These are phyloP conservation scores for Ascochyta viciae-villosae DNA, from an alignment of 2,329 filamentous ascomycete species.

Conservation along the genomic window DNA sequence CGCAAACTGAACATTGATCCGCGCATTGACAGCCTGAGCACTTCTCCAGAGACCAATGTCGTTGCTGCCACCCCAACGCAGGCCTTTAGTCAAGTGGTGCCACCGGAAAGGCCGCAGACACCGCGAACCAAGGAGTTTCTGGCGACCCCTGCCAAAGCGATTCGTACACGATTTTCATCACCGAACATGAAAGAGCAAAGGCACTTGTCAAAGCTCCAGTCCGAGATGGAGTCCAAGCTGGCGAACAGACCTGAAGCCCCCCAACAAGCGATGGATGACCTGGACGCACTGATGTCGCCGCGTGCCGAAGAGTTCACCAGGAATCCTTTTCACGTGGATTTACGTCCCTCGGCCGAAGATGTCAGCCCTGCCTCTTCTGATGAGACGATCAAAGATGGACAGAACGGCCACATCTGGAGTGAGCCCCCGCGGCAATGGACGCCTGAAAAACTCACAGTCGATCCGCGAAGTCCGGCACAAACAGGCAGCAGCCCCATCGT, in stretches of 20 bases:
- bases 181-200: conserved; percentile 50
- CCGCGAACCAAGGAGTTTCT: conserved; percentile 30
- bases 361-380: conserved; percentile 44
- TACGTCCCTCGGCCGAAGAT: conserved; percentile 30
- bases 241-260: conserved; percentile 35
- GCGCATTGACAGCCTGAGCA: conserved; percentile 37
- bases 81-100: conserved; percentile 8
- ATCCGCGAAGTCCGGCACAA: conserved; percentile 78
- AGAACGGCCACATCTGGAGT: conserved; percentile 37
- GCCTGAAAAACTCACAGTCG: conserved; percentile 66
- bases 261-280: conserved; percentile 47
- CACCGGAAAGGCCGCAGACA: conserved; percentile 25
- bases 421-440: conserved; percentile 43
- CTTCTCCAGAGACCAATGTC: conserved; percentile 24
- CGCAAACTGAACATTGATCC: conserved; percentile 16
- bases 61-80: conserved; percentile 19
- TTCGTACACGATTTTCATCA: conserved; percentile 49
- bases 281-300: conserved; percentile 71
- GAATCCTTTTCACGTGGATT: conserved; percentile 49
- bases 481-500: conserved; percentile 77
- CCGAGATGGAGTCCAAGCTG: conserved; percentile 48
- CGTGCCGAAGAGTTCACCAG: conserved; percentile 75
- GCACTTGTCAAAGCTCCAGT: conserved; percentile 49
- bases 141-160: conserved; percentile 38
- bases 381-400: conserved; percentile 41